phyloP scores from a whole-genome alignment of 805 yeast species.

The Yarrowia keelungensis region DNA sequence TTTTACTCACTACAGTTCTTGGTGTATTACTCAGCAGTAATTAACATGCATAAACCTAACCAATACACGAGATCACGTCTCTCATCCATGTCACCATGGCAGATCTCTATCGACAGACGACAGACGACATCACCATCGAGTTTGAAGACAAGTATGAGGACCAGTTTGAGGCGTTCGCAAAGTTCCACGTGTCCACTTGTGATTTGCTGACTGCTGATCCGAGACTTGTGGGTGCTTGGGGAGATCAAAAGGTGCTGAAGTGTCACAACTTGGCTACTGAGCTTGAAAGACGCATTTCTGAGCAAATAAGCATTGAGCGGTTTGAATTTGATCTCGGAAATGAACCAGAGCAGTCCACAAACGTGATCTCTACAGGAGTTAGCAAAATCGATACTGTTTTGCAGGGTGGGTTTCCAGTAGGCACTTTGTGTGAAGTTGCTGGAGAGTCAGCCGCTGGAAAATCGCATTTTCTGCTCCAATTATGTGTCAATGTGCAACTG shows the following conservation, averaged over 20 bases:
- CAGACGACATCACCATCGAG: constrained; percentile 25
- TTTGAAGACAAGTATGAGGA: constrained; percentile 14
- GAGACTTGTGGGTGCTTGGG: constrained; percentile 13
- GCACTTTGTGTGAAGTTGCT: constrained; percentile 71
- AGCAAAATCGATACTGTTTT: constrained; percentile 57
- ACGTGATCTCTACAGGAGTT: constrained; percentile 60
- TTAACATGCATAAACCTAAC: background rate
- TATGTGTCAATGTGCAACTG: constrained; percentile 65
- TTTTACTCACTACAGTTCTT: too few species aligned
- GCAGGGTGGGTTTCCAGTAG: constrained; percentile 63
- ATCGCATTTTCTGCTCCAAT: constrained; percentile 75
- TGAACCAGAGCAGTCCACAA: background rate
- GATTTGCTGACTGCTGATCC: constrained; percentile 14
- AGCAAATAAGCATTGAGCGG: background rate
- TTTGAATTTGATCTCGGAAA: background rate
- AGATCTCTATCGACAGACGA: constrained; percentile 25
- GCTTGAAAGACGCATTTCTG: background rate
- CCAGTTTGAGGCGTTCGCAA: constrained; percentile 16
- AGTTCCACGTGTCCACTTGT: constrained; percentile 18
- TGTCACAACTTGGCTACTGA: background rate
- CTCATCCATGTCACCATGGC: background rate
- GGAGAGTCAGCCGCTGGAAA: constrained; percentile 91
- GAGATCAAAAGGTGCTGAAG: constrained; percentile 12
- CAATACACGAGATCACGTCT: background rate
- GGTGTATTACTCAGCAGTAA: too few species aligned